Base-by-base conservation (phyloP, 257 asterid species). In the Fraxinus quadrangulata region DNA sequence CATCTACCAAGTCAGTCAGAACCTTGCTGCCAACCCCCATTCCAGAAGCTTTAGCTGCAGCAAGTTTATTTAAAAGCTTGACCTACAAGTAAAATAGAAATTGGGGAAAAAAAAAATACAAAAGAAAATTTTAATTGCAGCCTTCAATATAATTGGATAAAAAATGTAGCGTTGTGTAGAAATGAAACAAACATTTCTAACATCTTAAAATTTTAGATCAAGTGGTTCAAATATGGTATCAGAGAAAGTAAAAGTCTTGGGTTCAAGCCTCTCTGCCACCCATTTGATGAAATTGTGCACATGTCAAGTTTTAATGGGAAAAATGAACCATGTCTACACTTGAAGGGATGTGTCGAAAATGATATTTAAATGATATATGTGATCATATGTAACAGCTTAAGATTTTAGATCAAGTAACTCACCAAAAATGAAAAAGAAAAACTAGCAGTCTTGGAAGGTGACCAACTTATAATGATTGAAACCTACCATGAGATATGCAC, bases 401-500 rank as follows among this genome's bases (percentile, higher is more conserved):
- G 31, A 59, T 59, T 21, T 59, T 21, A 59, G 67, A 59, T 9
- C 10, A 42, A 47, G 59, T 16, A 16, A 5, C 16, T 47, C 21
- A 47, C 0, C 28, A 17, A 5, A 56, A 54, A 19, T 0, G 2
- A 54, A 17, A 42, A 54, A 8, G 8, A 78, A 2, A 5, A 34
- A 39, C 13, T 19, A 74, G 40, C 17, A 65, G 6, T 45, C 70
- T 8, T 75, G 69, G 30, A 40, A 42, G 75, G 70, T 26, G 34
- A 33, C 36, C 17, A 24, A 24, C 6, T 63, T 23, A 61, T 45
- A 28, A 78, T n/a, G 69, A 68, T 34, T 77, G 73, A 71, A 67
- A 66, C 61, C 77, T 90, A 95, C 99, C 99, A 96, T 96, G 75
- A 89, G 94, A 84, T 96, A 96, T 82, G 99, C 99, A 75, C 99